Percentiles rank a stretch among this genome's conserved stretches.
These are phyloP conservation scores for Blastocystis sp. DNA, from an alignment of 352 stramenopile species.

Conservation along the genomic window DNA sequence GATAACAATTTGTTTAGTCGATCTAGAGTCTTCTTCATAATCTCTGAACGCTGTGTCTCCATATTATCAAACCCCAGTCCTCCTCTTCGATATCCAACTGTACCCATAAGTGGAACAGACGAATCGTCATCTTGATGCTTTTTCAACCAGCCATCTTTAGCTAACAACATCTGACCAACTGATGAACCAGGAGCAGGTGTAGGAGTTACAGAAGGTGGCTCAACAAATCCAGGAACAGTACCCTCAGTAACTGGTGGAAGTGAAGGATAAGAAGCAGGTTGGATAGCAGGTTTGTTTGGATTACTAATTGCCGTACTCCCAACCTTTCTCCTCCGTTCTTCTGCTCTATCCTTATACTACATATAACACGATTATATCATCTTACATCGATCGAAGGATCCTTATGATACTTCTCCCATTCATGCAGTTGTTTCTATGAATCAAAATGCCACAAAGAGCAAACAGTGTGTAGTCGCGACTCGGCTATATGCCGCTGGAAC, in stretches of 20 bases:
- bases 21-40: background rate
- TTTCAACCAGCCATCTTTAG: slow-evolving; percentile 42
- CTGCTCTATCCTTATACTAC: slow-evolving; percentile 28
- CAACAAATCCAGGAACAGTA: slow-evolving; percentile 22
- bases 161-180: slow-evolving; percentile 45
- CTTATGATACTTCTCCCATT: slow-evolving; percentile 20
- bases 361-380: background rate
- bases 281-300: background rate
- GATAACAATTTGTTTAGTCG: background rate
- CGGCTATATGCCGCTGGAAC: background rate
- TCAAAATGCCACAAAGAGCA: background rate
- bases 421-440: background rate
- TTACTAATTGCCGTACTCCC: slow-evolving; percentile 1
- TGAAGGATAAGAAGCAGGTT: background rate
- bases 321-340: slow-evolving; percentile 7
- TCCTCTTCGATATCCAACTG: background rate
- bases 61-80: background rate
- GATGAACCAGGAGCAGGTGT: background rate
- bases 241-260: background rate
- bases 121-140: background rate
- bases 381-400: background rate
- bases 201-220: background rate
- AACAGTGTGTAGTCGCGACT: background rate
- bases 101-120: background rate
- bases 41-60: background rate